Percentiles rank a stretch among this genome's conserved stretches.
phyloP scores from a whole-genome alignment of 495 filamentous ascomycete genomes.

The Cairneyella variabilis region DNA sequence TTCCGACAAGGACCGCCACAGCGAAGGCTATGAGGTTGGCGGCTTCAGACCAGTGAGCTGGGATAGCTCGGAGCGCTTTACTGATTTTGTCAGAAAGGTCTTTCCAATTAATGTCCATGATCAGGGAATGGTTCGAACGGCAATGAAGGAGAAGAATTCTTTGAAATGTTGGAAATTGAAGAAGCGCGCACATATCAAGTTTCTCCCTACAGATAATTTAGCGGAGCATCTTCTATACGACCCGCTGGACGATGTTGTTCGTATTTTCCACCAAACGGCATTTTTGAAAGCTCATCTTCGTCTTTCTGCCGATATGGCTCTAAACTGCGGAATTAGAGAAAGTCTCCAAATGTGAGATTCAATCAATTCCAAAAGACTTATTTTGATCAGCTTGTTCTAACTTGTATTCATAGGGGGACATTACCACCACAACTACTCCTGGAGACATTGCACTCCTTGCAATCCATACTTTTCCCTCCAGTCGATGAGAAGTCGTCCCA shows the following conservation, averaged over 20 bases:
- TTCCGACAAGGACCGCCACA: too few relatives aligned
- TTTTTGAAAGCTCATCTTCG: conserved; percentile 21
- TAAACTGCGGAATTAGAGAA: conserved; percentile 14
- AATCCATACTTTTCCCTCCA: conserved; percentile 23
- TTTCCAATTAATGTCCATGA: too few relatives aligned
- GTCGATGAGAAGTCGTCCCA: conserved; percentile 13
- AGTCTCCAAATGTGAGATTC: conserved; percentile 17
- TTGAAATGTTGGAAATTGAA: conserved; percentile 24
- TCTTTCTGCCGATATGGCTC: conserved; percentile 4
- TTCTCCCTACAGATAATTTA: conserved; percentile 22
- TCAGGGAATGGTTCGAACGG: too few relatives aligned
- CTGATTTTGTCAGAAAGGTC: too few relatives aligned
- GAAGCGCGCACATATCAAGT: conserved; percentile 18
- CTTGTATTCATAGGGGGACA: conserved; percentile 14
- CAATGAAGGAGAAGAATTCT: conserved; percentile 7
- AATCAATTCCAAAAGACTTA: too few relatives aligned
- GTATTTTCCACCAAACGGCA: conserved; percentile 22
- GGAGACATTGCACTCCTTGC: conserved; percentile 23
- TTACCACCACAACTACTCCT: conserved; percentile 23
- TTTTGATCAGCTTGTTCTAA: neutral
- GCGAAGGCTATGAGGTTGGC: too few relatives aligned
- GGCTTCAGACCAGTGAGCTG: too few relatives aligned
- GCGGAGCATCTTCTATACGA: conserved; percentile 23
- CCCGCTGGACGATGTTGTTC: conserved; percentile 10
- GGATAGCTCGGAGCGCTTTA: too few relatives aligned